Evolutionary conservation across 441 rosid species (phyloP).

Genomic region (Euphorbia celastroides): DNA sequence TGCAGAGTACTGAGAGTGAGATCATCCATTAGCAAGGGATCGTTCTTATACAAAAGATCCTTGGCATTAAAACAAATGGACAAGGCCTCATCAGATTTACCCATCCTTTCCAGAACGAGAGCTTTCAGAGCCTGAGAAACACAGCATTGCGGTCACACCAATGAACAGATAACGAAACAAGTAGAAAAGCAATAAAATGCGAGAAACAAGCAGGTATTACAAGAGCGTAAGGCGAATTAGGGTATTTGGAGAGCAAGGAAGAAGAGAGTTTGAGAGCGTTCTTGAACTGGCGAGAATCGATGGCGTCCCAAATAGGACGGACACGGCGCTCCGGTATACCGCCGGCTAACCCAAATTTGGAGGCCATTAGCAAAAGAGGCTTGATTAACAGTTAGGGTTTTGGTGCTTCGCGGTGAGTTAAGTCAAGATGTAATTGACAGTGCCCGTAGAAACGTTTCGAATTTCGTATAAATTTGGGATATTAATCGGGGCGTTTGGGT

Average conservation of each 20-base stretch:
- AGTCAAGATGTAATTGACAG: neutral
- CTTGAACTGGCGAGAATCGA: slow-evolving; percentile 97
- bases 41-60: slow-evolving; percentile 67
- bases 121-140: slow-evolving; percentile 75
- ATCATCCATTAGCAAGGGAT: slow-evolving; percentile 82
- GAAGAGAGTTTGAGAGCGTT: slow-evolving; percentile 82
- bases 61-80: slow-evolving; percentile 66
- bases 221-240: slow-evolving; percentile 88
- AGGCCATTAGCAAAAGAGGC: slow-evolving; percentile 46
- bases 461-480: slow-evolving; percentile 11
- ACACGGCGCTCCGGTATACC: slow-evolving; percentile 99
- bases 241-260: slow-evolving; percentile 75
- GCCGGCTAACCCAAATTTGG: slow-evolving; percentile 88
- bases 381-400: neutral
- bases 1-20: slow-evolving; percentile 96
- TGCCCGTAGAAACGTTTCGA: neutral
- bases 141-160: neutral
- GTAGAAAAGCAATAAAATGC: neutral
- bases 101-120: slow-evolving; percentile 81
- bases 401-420: neutral
- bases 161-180: neutral
- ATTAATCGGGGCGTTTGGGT: slow-evolving; percentile 42
- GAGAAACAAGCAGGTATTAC: slow-evolving; percentile 31
- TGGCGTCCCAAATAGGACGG: slow-evolving; percentile 96
- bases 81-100: slow-evolving; percentile 75